phyloP scores from a whole-genome alignment of 257 asterid species.

The Solanum microdontum region DNA sequence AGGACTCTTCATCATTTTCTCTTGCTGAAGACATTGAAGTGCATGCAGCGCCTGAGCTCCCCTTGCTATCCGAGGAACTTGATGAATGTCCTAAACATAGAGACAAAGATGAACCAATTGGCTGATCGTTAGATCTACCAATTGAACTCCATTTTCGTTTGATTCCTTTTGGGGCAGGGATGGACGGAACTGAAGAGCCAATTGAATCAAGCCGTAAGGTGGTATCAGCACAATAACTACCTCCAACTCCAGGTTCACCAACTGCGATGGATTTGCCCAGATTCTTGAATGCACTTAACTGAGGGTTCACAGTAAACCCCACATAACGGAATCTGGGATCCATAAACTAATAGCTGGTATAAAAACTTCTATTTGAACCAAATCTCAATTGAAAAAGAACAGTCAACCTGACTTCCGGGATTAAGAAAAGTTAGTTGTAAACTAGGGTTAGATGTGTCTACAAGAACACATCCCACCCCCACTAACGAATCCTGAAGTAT shows the following conservation, averaged over 20 bases:
- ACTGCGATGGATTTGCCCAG: slow-evolving; percentile 43
- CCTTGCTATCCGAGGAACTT: slow-evolving; percentile 92
- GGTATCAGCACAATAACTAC: slow-evolving; percentile 47
- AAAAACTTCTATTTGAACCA: slow-evolving; percentile 30
- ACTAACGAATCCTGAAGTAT: slow-evolving; percentile 94
- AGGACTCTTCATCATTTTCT: slow-evolving; percentile 71
- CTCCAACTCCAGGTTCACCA: slow-evolving; percentile 34
- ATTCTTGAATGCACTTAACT: slow-evolving; percentile 47
- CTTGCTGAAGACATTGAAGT: slow-evolving; percentile 77
- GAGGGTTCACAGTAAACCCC: slow-evolving; percentile 67
- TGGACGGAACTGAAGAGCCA: slow-evolving; percentile 26
- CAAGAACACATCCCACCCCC: slow-evolving; percentile 74
- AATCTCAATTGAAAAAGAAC: slow-evolving; percentile 43
- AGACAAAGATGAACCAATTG: slow-evolving; percentile 30
- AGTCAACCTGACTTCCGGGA: slow-evolving; percentile 88
- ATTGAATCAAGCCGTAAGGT: slow-evolving; percentile 66
- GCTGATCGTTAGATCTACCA: slow-evolving; percentile 29
- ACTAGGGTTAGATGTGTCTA: slow-evolving; percentile 55
- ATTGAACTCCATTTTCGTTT: slow-evolving; percentile 59
- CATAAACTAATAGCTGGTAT: slow-evolving; percentile 42
- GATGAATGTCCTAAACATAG: slow-evolving; percentile 77
- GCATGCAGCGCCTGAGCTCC: slow-evolving; percentile 83
- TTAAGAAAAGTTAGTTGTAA: slow-evolving; percentile 25
- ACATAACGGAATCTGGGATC: slow-evolving; percentile 57
- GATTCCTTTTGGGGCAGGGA: slow-evolving; percentile 42